Conservation (phyloP, 2,329 filamentous ascomycete genomes). For the Aspergillus latus region DNA sequence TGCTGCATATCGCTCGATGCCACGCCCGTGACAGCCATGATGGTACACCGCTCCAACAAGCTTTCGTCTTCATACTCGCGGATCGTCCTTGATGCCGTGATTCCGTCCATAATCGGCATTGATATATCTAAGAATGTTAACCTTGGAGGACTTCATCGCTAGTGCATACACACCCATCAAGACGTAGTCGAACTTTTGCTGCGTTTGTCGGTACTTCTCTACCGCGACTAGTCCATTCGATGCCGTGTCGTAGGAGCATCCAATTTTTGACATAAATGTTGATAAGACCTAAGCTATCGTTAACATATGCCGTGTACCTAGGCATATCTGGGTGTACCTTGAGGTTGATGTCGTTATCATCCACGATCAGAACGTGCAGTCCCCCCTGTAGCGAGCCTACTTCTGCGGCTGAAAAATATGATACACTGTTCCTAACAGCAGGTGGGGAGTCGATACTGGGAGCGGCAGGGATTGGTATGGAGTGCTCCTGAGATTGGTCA, state of each 20-base stretch:
- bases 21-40: conserved; percentile 35
- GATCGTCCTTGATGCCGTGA: conserved; percentile 44
- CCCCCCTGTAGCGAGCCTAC: not conserved
- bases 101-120: conserved; percentile 48
- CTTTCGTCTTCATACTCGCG: conserved; percentile 35
- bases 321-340: conserved; percentile 22
- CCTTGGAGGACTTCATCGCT: not conserved
- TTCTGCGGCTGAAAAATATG: conserved; percentile 10
- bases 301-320: not conserved
- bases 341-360: conserved; percentile 46
- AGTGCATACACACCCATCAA: conserved; percentile 30
- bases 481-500: conserved; percentile 3
- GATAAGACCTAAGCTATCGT: conserved; percentile 30
- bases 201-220: conserved; percentile 32
- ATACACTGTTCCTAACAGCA: conserved; percentile 16
- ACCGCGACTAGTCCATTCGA: conserved; percentile 42
- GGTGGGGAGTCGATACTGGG: conserved; percentile 19
- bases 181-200: conserved; percentile 35
- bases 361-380: conserved; percentile 39
- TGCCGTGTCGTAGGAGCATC: conserved; percentile 37
- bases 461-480: conserved; percentile 19
- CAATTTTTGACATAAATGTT: conserved; percentile 41
- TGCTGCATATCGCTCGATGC: conserved; percentile 34
- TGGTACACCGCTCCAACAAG: conserved; percentile 22
- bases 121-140: conserved; percentile 38